Base-by-base conservation (phyloP, 306 rosid species). In the Fagus crenata region DNA sequence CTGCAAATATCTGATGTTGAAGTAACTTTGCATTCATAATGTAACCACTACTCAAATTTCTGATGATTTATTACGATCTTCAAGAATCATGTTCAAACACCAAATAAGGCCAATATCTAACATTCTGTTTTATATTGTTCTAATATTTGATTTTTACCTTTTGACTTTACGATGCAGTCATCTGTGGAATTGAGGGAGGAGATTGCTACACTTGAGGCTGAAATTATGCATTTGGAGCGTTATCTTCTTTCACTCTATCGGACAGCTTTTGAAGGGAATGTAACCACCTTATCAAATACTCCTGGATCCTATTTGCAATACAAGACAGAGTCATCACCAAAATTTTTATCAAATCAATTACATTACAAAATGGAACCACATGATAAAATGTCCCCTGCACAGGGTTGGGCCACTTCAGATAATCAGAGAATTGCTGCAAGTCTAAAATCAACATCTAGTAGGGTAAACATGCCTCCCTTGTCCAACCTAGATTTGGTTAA, bases 221-320 rank as follows among this genome's bases (percentile, higher is more conserved):
- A 84, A 58, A 84, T 84, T 67, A 54, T 53, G 65, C 74, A 77
- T 40, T 53, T 84, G 73, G 87, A 84, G 56, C 82, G 82, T 69
- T 75, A 64, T 73, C 80, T 84, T 43, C 87, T 84, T 69, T 80
- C 80, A 18, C 83, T 77, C 13, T 84, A 81, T 40, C 64, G 85
- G 58, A 74, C 82, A 36, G 80, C 83, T 74, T 77, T 84, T 4
- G 77, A 81, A 67, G 77, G 74, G 8, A 55, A 63, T 31, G 8
- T 53, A 64, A 4, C 71, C 58, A 32, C 78, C 67, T 65, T 77
- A 13, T 67, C 75, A 56, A 31, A 32, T 76, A 64, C 72, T 9
- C 77, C 74, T 4, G 74, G 14, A n/a, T 56, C 82, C 49, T 51
- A 65, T 54, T 9, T 46, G 33, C 69, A 78, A 42, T 12, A 39